These are phyloP conservation scores for Arabidopsis lyrata DNA, from an alignment of 441 rosid species.

Conservation along the genomic window DNA sequence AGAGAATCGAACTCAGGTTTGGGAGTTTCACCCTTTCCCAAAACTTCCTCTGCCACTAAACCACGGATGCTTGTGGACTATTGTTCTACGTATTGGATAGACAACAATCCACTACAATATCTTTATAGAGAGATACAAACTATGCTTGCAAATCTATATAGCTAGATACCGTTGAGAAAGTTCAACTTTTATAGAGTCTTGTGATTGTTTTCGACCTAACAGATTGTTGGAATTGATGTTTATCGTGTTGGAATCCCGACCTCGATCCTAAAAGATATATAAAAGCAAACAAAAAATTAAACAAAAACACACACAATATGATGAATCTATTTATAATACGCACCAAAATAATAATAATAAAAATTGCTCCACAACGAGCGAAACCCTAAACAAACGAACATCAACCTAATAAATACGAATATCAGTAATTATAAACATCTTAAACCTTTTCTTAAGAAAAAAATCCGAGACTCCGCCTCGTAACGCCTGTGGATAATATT, in stretches of 20 bases:
- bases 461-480: neutral
- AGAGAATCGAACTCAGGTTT: no score
- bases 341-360: neutral
- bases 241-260: neutral
- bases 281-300: neutral
- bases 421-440: neutral
- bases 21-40: no score
- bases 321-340: neutral
- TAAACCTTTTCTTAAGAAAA: neutral
- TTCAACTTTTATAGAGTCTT: neutral
- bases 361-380: neutral
- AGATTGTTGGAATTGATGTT: neutral
- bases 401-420: no score
- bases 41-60: no score
- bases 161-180: no score
- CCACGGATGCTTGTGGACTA: neutral
- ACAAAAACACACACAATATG: neutral
- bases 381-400: neutral
- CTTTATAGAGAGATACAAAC: no score
- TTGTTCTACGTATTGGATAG: neutral
- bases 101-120: no score
- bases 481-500: slow-evolving; percentile 8
- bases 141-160: no score
- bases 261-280: neutral
- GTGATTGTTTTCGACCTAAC: neutral